Base-by-base conservation (phyloP, 805 yeast species). In the Limtongozyma cylindracea region DNA sequence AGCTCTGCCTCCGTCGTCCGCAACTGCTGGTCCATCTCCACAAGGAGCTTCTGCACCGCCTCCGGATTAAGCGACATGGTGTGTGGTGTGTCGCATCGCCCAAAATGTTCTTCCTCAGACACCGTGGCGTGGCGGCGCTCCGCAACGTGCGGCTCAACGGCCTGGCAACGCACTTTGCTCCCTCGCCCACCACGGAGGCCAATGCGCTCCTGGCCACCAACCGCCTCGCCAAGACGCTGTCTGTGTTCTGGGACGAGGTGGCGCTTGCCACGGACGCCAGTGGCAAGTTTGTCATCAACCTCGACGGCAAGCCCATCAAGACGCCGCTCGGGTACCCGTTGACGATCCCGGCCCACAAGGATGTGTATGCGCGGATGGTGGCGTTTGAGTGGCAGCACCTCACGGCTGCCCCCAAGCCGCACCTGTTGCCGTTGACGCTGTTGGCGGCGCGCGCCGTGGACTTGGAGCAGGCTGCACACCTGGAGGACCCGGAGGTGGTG, bases 341-440 rank as follows among this genome's bases (percentile, higher is more conserved):
- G 22, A 45, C 61, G 1, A 45, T 88, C 9, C 91, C 93, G 4
- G 35, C 39, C 13, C 29, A 46, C 6, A 68, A 70, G 35, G 47
- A 49, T 27, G 45, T 62, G 7, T 48, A 88, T 29, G 94, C 94
- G 0, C 53, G 66, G 29, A 43, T 84, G 33, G 50, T 88, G 17
- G 66, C 66, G 18, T 77, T 77, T 35, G 99, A 88, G 45, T 88
- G 98, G 98, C 56, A 63, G 25, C 58, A 60, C 19, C 47, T 88
- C 25, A 56, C 56, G 25, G 53, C 69, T 28, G 45, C 44, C 28
- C 61, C 82, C 34, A 73, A 71, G 41, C 70, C 80, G 10, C 76
- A 72, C 37, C 49, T 73, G 18, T 54, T 88, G 19, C 96, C 96
- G 1, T 46, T 88, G 27, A 88, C 98, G 0, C 76, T 94, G 0